phyloP scores from a whole-genome alignment of 768 basidiomycete species.

The Mycena galopus region DNA sequence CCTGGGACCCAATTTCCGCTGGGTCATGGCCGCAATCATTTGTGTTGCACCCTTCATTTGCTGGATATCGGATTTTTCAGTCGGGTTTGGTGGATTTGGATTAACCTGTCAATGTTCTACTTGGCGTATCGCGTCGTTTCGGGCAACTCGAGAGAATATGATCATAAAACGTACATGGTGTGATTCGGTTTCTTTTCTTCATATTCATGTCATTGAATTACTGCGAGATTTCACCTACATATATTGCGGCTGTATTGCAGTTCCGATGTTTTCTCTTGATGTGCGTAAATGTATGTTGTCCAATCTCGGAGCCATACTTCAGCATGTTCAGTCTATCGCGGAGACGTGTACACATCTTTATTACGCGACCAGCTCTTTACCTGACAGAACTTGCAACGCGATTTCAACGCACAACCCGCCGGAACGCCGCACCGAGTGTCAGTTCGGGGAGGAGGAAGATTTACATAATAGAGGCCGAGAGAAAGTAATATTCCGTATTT shows the following conservation, averaged over 20 bases:
- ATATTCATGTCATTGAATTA: background rate
- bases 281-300: background rate
- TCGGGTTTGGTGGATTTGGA: background rate
- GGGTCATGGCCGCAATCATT: constrained; percentile 23
- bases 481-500: too few relatives aligned
- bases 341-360: too few relatives aligned
- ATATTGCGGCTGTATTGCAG: background rate
- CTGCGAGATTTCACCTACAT: background rate
- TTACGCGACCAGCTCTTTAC: too few relatives aligned
- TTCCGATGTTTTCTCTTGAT: background rate
- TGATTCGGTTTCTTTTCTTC: background rate
- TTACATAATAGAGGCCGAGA: too few relatives aligned
- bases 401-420: too few relatives aligned
- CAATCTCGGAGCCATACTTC: too few relatives aligned
- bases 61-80: background rate
- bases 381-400: too few relatives aligned
- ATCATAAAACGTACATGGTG: constrained; percentile 3
- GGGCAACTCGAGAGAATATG: background rate
- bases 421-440: too few relatives aligned
- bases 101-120: background rate
- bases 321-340: too few relatives aligned
- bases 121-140: background rate
- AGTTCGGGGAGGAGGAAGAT: too few relatives aligned
- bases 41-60: background rate
- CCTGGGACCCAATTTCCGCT: constrained; percentile 47